phyloP scores from a whole-genome alignment of 345 rosid genomes.

The Murraya koenigii region DNA sequence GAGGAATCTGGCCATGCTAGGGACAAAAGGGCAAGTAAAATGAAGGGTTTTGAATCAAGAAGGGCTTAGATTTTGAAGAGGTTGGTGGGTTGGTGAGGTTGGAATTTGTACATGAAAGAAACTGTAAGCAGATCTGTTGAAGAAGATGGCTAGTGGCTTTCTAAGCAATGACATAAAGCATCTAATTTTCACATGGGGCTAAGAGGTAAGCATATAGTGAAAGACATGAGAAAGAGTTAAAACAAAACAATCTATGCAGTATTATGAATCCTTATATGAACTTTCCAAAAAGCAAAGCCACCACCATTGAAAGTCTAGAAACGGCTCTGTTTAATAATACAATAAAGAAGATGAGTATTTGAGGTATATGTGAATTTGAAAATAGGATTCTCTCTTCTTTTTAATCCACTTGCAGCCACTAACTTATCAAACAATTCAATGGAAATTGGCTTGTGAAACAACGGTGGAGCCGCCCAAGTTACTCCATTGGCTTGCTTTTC shows the following conservation, averaged over 20 bases:
- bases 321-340: not conserved
- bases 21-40: not conserved
- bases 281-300: not conserved
- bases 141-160: not conserved
- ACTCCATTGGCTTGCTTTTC: not conserved
- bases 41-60: not conserved
- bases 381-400: not conserved
- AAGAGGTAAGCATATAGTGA: not conserved
- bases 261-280: not conserved
- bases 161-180: slow-evolving; percentile 4
- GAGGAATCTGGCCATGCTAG: slow-evolving; percentile 22
- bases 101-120: not conserved
- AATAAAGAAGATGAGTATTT: not conserved
- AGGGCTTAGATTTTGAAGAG: not conserved
- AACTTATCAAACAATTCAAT: not conserved
- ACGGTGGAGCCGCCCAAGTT: not conserved
- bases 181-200: slow-evolving; percentile 15
- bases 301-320: not conserved
- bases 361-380: not conserved
- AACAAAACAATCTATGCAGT: not conserved
- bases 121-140: slow-evolving; percentile 3
- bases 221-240: not conserved
- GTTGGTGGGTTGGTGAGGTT: slow-evolving; percentile 1
- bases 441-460: not conserved
- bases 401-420: not conserved